Evolutionary conservation across 83 land plant species (phyloP), one percentile per base, ranked within the genome.

Genomic region (Thuja plicata): DNA sequence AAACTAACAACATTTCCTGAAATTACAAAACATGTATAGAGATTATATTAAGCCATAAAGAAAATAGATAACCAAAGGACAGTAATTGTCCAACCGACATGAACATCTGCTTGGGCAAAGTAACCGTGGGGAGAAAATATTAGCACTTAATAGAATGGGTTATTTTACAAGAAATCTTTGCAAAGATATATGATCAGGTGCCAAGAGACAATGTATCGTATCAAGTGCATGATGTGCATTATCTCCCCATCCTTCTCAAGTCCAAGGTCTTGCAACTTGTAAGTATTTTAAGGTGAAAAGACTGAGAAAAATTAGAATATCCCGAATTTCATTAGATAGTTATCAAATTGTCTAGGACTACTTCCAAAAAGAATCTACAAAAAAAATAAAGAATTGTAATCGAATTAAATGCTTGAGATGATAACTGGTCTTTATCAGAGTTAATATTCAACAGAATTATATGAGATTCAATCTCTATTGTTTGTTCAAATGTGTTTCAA

Each of bases 11-110:
- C 30, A 40, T 24, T 43, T 24, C 9, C 85, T 82, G 30, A 45
- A 11, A 46, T 82, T 30, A 12, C 46, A 82, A 41, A 81, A 17
- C n/a, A 11, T 81, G 46, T 24, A 79, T 79, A 45, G 5, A 37
- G 83, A n/a, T n/a, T n/a, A 38, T 43, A 35, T 35, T 21, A 32
- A 35, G 82, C 7, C 17, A 37, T 78, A 41, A 6, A 79, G 38
- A 79, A 79, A 38, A 79, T 79, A 40, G 46, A 41, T 82, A 50
- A 10, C 24, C 27, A 82, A 80, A 77, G 45, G 48, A 40, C 48
- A 81, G 11, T 85, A 96, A 98, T 95, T 97, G 99, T 15, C 99
- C 99, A 37, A 99, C 99, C n/a, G 99, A 97, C 99, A 62, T 97
- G 92, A 86, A 98, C 99, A 92, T 93, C 93, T 12, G 95, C 90